Base-by-base conservation (phyloP, 768 basidiomycete genomes). In the Rhodotorula paludigena region DNA sequence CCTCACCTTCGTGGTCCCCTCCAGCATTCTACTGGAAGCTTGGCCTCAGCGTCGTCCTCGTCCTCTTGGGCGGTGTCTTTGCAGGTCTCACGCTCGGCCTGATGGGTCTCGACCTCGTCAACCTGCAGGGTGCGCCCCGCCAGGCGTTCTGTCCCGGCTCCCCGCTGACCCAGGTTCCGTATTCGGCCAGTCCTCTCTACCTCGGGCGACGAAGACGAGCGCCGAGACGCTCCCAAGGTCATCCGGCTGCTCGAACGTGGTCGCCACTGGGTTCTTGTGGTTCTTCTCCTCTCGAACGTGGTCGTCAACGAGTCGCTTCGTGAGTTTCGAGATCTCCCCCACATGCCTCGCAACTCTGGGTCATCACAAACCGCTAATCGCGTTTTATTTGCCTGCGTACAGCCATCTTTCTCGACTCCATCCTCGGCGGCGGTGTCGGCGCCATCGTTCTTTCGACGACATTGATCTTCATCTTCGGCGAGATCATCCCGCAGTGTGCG, bases 221-320 rank as follows among this genome's bases (percentile, higher is more conserved):
- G 69, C 11, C 75, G 73, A 54, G 72, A 79, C 25, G 80, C 80
- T 2, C 55, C 67, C 16, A 80, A 79, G 69, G 85, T 86, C 4
- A 76, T 85, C 41, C 77, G 74, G 36, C 76, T 86, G 23, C 78
- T 86, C 82, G 77, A 80, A 44, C 83, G 81, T 70, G 88, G 89
- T 0, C 84, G 90, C 6, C 90, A 92, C 78, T 92, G 94, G 94
- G 91, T 97, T 20, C 84, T 98, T 15, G 93, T 96, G 58, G 89
- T 92, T 14, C 82, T 98, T 3, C 83, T 98, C 4, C 81, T 97
- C 1, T 85, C 88, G 63, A 96, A 97, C 77, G 92, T 96, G 44
- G 78, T 80, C 59, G 77, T 79, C 57, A 78, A 81, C 75, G 81
- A 81, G 64, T 79, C 78, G 3, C 75, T 81, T 1, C 80, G 59